Evolutionary conservation across 2,329 filamentous ascomycete species (phyloP), one percentile per base, ranked within the genome.

Genomic region (Diaporthe sp.): DNA sequence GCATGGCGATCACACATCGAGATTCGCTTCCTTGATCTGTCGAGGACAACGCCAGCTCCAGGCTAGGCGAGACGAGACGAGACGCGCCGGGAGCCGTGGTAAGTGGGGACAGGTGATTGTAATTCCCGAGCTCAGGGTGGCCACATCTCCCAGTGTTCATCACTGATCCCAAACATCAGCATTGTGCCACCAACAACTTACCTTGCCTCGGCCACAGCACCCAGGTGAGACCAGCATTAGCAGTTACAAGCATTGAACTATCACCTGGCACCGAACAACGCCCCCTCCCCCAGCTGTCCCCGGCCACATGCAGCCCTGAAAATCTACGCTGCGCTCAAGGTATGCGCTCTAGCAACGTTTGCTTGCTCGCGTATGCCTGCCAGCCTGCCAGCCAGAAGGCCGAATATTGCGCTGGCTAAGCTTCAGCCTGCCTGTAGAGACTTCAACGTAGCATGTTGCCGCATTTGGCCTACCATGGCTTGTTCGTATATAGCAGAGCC

Each of bases 61-160:
- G 17, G 31, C n/a, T 8, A 70, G 49, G 4, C 65, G 31, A 70
- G 22, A 53, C 31, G 63, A 51, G 31, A 39, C 47, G 34, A 55
- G 65, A 70, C 65, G 65, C 49, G 34, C 65, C 34, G 65, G 47
- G 65, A 39, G 47, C 65, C 22, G 22, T 53, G 65, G 20, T 34
- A 49, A 67, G 31, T 53, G 65, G 47, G 37, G 47, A 68, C 65
- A 68, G 10, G 3, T 31, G 20, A 31, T 39, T 25, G 47, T 51
- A 17, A 22, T 25, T 15, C 31, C 15, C 34, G 44, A 53, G 49
- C 31, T 28, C 31, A 37, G 47, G 13, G 22, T 42, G 22, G 13
- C 63, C 44, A 15, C 42, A 12, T 22, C 47, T 7, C 63, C 15
- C 12, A 34, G 47, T 28, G 28, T 15, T 8, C 22, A 68, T 39